Percentiles rank a stretch among this genome's conserved stretches.
phyloP scores from a whole-genome alignment of 805 yeast genomes.

The Candida arabinofermentans region DNA sequence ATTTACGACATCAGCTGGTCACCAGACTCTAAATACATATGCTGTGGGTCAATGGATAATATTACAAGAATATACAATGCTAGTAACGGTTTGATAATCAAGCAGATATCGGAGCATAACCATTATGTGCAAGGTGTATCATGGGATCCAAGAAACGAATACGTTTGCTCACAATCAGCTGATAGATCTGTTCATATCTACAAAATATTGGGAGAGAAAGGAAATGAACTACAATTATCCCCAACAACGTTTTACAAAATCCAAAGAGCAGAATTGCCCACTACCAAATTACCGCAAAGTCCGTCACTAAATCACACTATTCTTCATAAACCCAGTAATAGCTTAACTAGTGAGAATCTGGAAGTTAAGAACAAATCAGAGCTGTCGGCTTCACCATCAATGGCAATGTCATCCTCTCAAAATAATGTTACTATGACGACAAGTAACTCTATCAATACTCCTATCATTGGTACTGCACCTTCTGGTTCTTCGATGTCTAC shows the following conservation, averaged over 20 bases:
- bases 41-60: slow-evolving; percentile 93
- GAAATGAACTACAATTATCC: slow-evolving; percentile 28
- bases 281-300: slow-evolving; percentile 9
- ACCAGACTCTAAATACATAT: slow-evolving; percentile 69
- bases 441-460: background rate
- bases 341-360: slow-evolving; percentile 21
- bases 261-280: slow-evolving; percentile 56
- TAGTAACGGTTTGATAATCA: slow-evolving; percentile 50
- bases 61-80: slow-evolving; percentile 65
- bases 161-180: slow-evolving; percentile 81
- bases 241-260: slow-evolving; percentile 46
- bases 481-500: slow-evolving; percentile 6
- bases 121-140: slow-evolving; percentile 95
- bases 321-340: slow-evolving; percentile 7
- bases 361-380: slow-evolving; percentile 12
- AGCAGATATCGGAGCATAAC: slow-evolving; percentile 65
- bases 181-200: slow-evolving; percentile 82
- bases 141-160: slow-evolving; percentile 88
- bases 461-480: background rate
- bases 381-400: slow-evolving; percentile 6
- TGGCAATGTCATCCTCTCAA: slow-evolving; percentile 6
- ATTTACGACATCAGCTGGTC: slow-evolving; percentile 93
- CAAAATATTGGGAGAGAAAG: slow-evolving; percentile 31
- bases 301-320: background rate
- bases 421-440: background rate